Conservation (phyloP, 2,329 filamentous ascomycete genomes). For the Endoconidiophora laricicola region DNA sequence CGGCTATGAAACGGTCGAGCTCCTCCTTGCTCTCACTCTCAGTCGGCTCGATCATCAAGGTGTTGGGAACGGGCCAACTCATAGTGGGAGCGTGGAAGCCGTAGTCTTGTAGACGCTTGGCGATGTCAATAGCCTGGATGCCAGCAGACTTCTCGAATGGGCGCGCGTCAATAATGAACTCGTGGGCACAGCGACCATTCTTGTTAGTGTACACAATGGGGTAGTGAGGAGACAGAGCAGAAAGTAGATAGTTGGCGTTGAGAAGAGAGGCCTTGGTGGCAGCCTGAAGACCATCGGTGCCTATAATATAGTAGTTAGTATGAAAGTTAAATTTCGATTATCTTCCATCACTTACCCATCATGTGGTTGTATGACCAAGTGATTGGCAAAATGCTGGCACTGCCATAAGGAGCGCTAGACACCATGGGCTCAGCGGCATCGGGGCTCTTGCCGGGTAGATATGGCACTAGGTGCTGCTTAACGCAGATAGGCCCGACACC, state of each 20-base stretch:
- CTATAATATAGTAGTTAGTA: constrained; percentile 7
- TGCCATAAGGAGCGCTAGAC: constrained; percentile 71
- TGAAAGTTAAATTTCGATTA: constrained; percentile 9
- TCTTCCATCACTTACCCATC: constrained; percentile 45
- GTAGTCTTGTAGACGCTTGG: constrained; percentile 92
- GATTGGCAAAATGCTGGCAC: constrained; percentile 82
- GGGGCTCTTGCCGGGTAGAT: constrained; percentile 43
- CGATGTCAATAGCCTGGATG: constrained; percentile 84
- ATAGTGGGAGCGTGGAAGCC: constrained; percentile 96
- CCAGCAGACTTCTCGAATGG: constrained; percentile 69
- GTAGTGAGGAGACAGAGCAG: constrained; percentile 72
- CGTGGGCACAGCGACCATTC: constrained; percentile 78
- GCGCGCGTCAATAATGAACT: constrained; percentile 87
- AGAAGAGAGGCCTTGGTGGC: constrained; percentile 86
- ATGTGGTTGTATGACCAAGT: constrained; percentile 90
- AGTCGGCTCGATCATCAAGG: constrained; percentile 94
- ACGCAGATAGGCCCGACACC: constrained; percentile 91
- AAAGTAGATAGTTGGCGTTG: constrained; percentile 93
- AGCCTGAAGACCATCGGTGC: constrained; percentile 61
- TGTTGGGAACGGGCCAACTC: constrained; percentile 90
- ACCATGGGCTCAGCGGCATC: constrained; percentile 38
- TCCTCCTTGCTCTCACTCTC: constrained; percentile 86
- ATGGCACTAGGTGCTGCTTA: constrained; percentile 59
- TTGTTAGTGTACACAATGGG: constrained; percentile 86
- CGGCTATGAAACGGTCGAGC: constrained; percentile 83